Conservation (phyloP, 352 stramenopile genomes). For the Globisporangium apiculatum region DNA sequence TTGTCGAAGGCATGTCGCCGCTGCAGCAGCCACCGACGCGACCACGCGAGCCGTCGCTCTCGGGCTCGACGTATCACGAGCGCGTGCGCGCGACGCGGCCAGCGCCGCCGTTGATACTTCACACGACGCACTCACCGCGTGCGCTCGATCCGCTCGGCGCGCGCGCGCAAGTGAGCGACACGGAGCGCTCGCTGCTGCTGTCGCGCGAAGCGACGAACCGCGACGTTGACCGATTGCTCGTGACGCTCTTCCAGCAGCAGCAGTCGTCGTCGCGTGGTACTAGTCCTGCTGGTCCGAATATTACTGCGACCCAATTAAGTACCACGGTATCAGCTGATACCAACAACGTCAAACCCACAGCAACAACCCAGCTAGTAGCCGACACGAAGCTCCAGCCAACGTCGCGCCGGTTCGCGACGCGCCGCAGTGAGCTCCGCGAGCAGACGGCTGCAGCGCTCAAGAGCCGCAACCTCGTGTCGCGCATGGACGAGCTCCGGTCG, state of each 20-base stretch:
- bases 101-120: too few species aligned
- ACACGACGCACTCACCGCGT: not conserved
- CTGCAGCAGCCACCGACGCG: conserved; percentile 8
- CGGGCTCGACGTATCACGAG: conserved; percentile 31
- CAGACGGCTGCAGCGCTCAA: conserved; percentile 46
- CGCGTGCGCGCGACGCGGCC: conserved; percentile 21
- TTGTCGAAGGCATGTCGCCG: conserved; percentile 1
- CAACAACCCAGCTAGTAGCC: not conserved
- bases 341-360: too few species aligned
- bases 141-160: conserved; percentile 11
- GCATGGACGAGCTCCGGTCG: conserved; percentile 48
- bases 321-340: too few species aligned
- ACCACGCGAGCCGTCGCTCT: conserved; percentile 24
- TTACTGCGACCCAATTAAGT: too few species aligned
- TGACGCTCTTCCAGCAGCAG: conserved; percentile 29
- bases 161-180: conserved; percentile 18
- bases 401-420: conserved; percentile 24
- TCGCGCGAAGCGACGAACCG: conserved; percentile 34
- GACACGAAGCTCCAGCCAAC: conserved; percentile 5
- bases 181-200: conserved; percentile 19
- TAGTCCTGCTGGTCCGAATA: not conserved
- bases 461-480: conserved; percentile 37
- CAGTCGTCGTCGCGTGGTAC: not conserved
- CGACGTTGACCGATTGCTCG: conserved; percentile 32
- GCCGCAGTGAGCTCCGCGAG: conserved; percentile 38